Conservation (phyloP, 352 stramenopile genomes). For the Phytopythium sindhum region DNA sequence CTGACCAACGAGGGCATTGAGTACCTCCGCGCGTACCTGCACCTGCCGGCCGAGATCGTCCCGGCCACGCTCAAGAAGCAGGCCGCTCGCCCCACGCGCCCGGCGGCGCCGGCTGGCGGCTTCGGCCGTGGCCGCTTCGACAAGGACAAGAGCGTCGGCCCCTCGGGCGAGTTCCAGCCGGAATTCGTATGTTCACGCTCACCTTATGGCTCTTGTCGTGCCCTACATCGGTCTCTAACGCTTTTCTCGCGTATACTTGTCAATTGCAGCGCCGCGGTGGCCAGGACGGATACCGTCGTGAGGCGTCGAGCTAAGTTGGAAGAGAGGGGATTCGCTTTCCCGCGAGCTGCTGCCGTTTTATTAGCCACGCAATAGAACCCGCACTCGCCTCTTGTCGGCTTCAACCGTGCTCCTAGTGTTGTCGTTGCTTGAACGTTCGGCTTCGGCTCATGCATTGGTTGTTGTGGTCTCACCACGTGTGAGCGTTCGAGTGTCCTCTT, state of each 20-base stretch:
- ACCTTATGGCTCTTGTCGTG: background rate
- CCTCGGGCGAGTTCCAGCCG: constrained; percentile 86
- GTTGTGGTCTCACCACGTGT: background rate
- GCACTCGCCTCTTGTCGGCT: constrained; percentile 63
- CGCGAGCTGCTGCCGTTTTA: constrained; percentile 2
- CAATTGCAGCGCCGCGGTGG: constrained; percentile 51
- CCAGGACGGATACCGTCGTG: constrained; percentile 87
- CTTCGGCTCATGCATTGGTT: background rate
- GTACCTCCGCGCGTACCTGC: constrained; percentile 98
- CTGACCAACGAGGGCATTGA: constrained; percentile 99
- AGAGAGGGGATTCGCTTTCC: constrained; percentile 35
- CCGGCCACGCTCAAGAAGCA: constrained; percentile 98
- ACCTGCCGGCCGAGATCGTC: constrained; percentile 98
- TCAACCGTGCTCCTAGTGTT: constrained; percentile 12
- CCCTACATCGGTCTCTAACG: constrained; percentile 4
- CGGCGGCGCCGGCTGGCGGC: constrained; percentile 69
- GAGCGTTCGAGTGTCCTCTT: too few species aligned
- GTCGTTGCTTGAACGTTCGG: background rate
- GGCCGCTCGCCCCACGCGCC: constrained; percentile 75
- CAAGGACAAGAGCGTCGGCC: constrained; percentile 89
- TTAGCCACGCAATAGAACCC: constrained; percentile 64
- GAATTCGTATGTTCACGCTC: constrained; percentile 68
- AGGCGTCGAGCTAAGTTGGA: constrained; percentile 79
- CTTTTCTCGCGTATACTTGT: background rate
- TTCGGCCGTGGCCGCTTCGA: constrained; percentile 85